Conservation (phyloP, 352 stramenopile genomes). For the Plasmopara muralis region DNA sequence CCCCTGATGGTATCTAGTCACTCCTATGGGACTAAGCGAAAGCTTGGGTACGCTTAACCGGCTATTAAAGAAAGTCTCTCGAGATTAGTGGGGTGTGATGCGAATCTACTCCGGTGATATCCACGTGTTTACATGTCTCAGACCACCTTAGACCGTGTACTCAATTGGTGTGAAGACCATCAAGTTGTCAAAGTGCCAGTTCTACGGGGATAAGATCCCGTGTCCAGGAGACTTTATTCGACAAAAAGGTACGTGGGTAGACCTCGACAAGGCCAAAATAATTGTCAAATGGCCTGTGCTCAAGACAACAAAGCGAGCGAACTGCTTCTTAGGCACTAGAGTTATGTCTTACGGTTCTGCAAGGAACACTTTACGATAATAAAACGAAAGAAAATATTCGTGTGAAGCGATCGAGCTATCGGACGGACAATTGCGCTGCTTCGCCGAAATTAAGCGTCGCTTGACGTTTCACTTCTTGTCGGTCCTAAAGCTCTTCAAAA, state of each 20-base stretch:
- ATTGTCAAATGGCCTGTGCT: constrained; percentile 1
- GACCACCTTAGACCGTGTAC: neutral
- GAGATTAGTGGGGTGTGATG: constrained; percentile 1
- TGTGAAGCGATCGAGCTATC: neutral
- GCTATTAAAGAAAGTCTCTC: neutral
- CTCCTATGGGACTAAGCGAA: neutral
- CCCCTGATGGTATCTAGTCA: neutral
- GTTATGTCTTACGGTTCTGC: constrained; percentile 2
- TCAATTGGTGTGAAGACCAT: constrained; percentile 1
- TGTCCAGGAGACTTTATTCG: constrained; percentile 6
- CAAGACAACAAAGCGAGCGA: constrained; percentile 1
- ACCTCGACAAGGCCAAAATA: constrained; percentile 4
- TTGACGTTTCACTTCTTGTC: neutral
- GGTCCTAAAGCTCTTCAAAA: too few relatives aligned
- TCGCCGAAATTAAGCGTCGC: neutral
- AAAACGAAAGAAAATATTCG: neutral
- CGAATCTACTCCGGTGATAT: constrained; percentile 7
- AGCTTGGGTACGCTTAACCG: constrained; percentile 2
- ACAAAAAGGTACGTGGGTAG: neutral
- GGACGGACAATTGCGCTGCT: neutral
- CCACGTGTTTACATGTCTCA: constrained; percentile 1
- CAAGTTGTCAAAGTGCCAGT: constrained; percentile 6
- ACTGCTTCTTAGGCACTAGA: constrained; percentile 2
- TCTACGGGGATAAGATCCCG: constrained; percentile 2
- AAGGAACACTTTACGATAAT: constrained; percentile 1